These are phyloP conservation scores for Lachancea nothofagi DNA, from an alignment of 805 yeast genomes.

Conservation along the genomic window DNA sequence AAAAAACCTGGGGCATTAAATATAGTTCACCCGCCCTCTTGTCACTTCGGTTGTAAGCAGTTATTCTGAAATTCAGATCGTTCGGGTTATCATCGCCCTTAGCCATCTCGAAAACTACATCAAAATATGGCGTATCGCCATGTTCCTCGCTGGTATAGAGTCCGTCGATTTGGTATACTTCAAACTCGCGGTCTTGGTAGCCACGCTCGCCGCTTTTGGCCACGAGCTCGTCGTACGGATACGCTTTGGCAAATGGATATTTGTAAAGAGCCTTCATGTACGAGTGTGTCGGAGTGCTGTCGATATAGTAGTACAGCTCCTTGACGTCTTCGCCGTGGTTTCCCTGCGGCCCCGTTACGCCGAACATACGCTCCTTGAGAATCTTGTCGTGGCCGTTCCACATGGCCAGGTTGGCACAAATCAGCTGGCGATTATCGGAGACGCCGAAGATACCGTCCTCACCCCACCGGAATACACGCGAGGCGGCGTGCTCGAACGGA, in stretches of 20 bases:
- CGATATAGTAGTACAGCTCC: conserved; percentile 77
- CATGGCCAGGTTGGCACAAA: conserved; percentile 74
- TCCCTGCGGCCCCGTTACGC: conserved; percentile 88
- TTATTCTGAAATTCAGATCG: conserved; percentile 73
- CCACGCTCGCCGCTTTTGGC: conserved; percentile 60
- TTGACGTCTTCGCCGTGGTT: conserved; percentile 96
- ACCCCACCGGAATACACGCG: conserved; percentile 88
- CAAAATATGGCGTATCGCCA: conserved; percentile 70
- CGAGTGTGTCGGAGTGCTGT: conserved; percentile 89
- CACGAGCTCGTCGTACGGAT: conserved; percentile 73
- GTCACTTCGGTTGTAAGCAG: conserved; percentile 80
- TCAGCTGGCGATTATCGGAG: conserved; percentile 71
- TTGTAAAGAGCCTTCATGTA: conserved; percentile 88
- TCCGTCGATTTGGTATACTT: conserved; percentile 70
- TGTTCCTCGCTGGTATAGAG: conserved; percentile 49
- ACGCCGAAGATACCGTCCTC: conserved; percentile 94
- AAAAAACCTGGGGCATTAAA: conserved; percentile 75
- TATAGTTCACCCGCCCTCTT: conserved; percentile 79
- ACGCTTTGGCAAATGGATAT: conserved; percentile 74
- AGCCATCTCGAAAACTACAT: conserved; percentile 85
- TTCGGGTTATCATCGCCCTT: conserved; percentile 77
- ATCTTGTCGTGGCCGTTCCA: conserved; percentile 89
- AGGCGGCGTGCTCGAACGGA: conserved; percentile 76
- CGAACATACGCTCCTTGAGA: conserved; percentile 80
- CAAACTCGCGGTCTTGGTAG: conserved; percentile 69